Base-by-base conservation (phyloP, 208 protist species). In the Trypanosomatidae sp. region DNA sequence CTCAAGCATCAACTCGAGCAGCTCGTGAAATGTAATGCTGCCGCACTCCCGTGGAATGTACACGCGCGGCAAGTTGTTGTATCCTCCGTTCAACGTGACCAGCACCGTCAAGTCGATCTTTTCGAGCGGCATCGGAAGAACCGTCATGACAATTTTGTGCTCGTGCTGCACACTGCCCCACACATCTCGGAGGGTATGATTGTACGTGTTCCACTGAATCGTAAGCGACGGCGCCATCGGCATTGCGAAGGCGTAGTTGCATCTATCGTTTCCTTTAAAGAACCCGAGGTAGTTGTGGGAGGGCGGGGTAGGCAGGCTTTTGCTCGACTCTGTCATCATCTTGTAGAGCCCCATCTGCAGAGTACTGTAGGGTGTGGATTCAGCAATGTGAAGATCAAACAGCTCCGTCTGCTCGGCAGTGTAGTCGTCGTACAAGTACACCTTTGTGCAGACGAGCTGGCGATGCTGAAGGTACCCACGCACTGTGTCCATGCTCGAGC, bases 11-110 rank as follows among this genome's bases (percentile, higher is more conserved):
- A 76, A 56, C 25, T 76, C 66, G 30, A 88, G 30, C 28, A 91
- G 49, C 47, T 71, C 25, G 2, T 52, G 71, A 58, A 91, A 67
- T 8, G 80, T 86, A 22, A 83, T 22, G 22, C 19, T 33, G 30
- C 39, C 41, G 5, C n/a, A 53, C 15, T 71, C 62, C 0, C 50
- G 50, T 2, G 62, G 66, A 1, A 88, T 33, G 74, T 87, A 91
- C 19, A 91, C 78, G 46, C 71, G 73, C 19, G 86, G 86, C 73
- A 85, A 79, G 43, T 56, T 73, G 1, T 66, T 73, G 79, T 83
- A 91, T 5, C 84, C 84, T 8, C 73, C 53, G 67, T 91, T 91
- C 44, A 88, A 70, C 43, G 73, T 64, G 22, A 91, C 46, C 56
- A 60, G 62, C 25, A 55, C 36, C 7, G 36, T 33, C 13, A 79